Base-by-base conservation (phyloP, 1,139 yeast genomes). In the Debaryomycetaceae sp. region DNA sequence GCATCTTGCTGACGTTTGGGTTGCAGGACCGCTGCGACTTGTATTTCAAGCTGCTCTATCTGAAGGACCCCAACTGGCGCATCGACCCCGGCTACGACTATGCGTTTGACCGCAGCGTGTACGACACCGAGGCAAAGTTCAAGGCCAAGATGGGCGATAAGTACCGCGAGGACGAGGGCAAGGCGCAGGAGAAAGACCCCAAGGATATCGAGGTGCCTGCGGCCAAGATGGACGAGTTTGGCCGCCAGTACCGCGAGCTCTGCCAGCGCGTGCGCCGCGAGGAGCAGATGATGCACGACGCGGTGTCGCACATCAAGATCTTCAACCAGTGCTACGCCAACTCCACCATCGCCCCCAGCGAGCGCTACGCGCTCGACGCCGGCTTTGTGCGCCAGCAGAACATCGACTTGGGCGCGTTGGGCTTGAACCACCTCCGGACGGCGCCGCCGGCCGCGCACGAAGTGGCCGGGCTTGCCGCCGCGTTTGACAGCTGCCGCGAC, bases 241-340 rank as follows among this genome's bases (percentile, higher is more conserved):
- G 43, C 32, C 27, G 44, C 26, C 34, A 48, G 37, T 35, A 46
- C 35, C 22, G 37, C 30, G 21, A 30, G 9, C 12, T 25, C 6
- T 13, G 15, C 4, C 13, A 16, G 4, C n/a, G 16, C 3, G 30
- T 14, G 15, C 7, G 4, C 5, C n/a, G 27, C 4, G 30, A 29
- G 12, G 66, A 63, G 44, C 62, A 59, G 36, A 36, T 36, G 3
- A 57, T 70, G 43, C 57, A 63, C 21, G 62, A 66, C 34, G 62
- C 58, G 30, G 44, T 70, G 14, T 43, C 71, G 3, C 70, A 65
- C 38, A 38, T 71, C 23, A 55, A 70, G 36, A 57, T 68, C 8
- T 72, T 59, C 42, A 65, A 68, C 31, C 58, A 61, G 31, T 72
- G 78, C 40, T 71, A 50, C 38, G 38, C 68, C 18, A 47, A 31